A percentile compares a stretch with the other conserved stretches of the same genome.
phyloP scores from a whole-genome alignment of 495 filamentous ascomycete species.

The Annulohypoxylon moriforme region DNA sequence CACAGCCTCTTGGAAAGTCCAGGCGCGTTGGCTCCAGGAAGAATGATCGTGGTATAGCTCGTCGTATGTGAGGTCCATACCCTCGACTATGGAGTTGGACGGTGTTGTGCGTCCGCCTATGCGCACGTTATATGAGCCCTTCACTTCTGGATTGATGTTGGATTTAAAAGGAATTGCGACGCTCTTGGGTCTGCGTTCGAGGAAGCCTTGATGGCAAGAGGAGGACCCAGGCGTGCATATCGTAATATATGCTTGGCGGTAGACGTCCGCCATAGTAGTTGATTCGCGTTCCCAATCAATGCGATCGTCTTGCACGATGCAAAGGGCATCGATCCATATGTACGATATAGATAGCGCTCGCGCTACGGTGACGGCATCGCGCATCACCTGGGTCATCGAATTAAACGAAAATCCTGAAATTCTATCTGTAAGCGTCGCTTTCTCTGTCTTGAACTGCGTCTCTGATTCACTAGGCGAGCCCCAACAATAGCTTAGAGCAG shows the following conservation, averaged over 20 bases:
- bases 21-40: not conserved
- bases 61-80: not conserved
- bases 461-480: not conserved
- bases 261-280: not conserved
- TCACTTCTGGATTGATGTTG: not conserved
- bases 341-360: not conserved
- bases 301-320: not conserved
- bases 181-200: not conserved
- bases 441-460: not conserved
- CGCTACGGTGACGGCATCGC: not conserved
- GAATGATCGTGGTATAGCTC: not conserved
- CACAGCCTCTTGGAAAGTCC: not conserved
- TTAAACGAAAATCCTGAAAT: not conserved
- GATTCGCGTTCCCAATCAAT: not conserved
- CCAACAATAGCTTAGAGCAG: not conserved
- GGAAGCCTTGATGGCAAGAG: not conserved
- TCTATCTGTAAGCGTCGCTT: not conserved
- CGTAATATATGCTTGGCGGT: not conserved
- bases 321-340: not conserved
- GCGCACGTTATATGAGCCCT: not conserved
- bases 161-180: not conserved
- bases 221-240: not conserved
- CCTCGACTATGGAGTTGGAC: not conserved
- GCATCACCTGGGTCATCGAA: not conserved
- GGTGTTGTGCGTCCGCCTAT: not conserved